These are phyloP conservation scores for Leccinum boreale DNA, from an alignment of 768 basidiomycete species.

Conservation along the genomic window DNA sequence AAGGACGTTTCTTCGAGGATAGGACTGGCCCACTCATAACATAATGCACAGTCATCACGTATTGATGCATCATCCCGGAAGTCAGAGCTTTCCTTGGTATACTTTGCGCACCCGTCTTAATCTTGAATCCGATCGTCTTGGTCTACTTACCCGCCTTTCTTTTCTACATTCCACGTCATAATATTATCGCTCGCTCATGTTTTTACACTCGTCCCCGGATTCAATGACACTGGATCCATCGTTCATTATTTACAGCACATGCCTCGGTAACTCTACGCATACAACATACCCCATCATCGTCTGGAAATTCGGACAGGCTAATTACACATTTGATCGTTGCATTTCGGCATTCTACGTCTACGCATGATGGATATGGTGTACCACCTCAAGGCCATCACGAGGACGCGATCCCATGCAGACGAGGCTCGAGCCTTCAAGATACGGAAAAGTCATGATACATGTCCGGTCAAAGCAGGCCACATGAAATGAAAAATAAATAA, in stretches of 20 bases:
- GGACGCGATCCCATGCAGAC: too few relatives aligned
- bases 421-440: too few relatives aligned
- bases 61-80: not conserved
- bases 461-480: too few relatives aligned
- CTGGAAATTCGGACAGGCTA: too few relatives aligned
- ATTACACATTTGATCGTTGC: too few relatives aligned
- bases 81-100: not conserved
- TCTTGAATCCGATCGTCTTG: not conserved
- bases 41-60: not conserved
- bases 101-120: not conserved
- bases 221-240: not conserved
- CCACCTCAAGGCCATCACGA: too few relatives aligned
- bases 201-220: not conserved
- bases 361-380: too few relatives aligned
- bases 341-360: too few relatives aligned
- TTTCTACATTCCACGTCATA: not conserved
- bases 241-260: not conserved
- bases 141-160: not conserved
- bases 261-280: not conserved
- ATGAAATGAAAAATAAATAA: too few relatives aligned
- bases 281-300: too few relatives aligned
- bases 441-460: too few relatives aligned
- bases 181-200: not conserved
- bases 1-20: not conserved
- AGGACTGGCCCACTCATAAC: not conserved